Evolutionary conservation across 2,329 filamentous ascomycete genomes (phyloP).

Genomic region (Aureobasidium sp.): DNA sequence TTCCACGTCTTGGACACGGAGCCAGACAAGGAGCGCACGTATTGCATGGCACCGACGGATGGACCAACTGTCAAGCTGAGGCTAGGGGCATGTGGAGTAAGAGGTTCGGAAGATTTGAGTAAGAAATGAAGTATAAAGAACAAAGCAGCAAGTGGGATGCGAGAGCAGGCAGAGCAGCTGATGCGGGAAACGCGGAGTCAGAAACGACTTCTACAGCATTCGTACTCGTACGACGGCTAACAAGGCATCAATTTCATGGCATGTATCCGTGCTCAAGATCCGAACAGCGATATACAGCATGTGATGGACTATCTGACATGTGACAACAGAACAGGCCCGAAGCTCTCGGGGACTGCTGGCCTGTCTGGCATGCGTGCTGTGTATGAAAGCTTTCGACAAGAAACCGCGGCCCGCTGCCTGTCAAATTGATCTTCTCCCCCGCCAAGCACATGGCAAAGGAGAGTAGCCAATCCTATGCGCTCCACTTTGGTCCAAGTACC

Average conservation of each 20-base stretch:
- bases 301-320: neutral
- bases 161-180: constrained; percentile 9
- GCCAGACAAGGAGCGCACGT: constrained; percentile 90
- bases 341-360: neutral
- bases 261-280: neutral
- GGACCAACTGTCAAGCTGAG: neutral
- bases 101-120: constrained; percentile 8
- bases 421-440: neutral
- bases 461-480: neutral
- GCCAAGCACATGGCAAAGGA: neutral
- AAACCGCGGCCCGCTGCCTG: neutral
- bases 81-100: neutral
- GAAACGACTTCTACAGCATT: neutral
- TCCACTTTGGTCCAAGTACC: neutral
- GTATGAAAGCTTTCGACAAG: neutral
- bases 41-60: constrained; percentile 66
- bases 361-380: neutral
- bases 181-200: constrained; percentile 13
- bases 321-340: neutral
- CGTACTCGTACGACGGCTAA: neutral
- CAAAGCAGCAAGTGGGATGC: neutral
- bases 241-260: neutral
- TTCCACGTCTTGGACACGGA: constrained; percentile 99
- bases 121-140: constrained; percentile 7
- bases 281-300: neutral